A percentile compares a stretch with the other conserved stretches of the same genome.
These are phyloP conservation scores for Backusella westeae DNA, from an alignment of 192 early-diverging fungal species.

Conservation along the genomic window DNA sequence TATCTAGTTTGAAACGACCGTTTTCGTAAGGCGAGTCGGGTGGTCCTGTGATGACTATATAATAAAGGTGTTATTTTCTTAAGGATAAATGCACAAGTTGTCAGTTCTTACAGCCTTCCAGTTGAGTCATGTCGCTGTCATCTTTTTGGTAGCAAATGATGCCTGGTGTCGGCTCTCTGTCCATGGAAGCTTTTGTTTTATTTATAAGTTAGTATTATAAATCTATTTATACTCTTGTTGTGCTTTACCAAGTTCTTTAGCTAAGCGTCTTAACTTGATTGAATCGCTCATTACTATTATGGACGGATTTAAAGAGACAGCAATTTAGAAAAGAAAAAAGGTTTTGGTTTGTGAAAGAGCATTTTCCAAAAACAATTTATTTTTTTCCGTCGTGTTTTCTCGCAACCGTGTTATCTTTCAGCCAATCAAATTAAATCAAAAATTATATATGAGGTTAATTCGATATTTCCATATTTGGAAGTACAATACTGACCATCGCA, in stretches of 20 bases:
- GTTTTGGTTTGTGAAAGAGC: no score
- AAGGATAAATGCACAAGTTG: background rate
- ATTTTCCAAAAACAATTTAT: no score
- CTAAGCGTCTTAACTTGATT: background rate
- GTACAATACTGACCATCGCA: no score
- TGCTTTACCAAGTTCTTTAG: background rate
- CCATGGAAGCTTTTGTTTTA: constrained; percentile 19
- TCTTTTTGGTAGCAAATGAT: constrained; percentile 62
- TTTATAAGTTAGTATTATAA: background rate
- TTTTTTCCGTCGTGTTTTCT: no score
- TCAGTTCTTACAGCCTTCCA: constrained; percentile 50
- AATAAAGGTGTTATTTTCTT: background rate
- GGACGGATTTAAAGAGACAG: background rate
- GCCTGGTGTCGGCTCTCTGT: constrained; percentile 52
- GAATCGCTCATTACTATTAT: background rate
- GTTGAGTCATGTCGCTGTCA: constrained; percentile 49
- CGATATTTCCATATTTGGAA: no score
- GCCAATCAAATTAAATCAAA: no score
- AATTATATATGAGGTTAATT: no score
- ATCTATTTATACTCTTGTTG: background rate
- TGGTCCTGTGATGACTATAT: constrained; percentile 55
- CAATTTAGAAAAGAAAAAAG: background rate
- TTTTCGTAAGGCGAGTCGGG: constrained; percentile 63
- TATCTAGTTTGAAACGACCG: constrained; percentile 63
- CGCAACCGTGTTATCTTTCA: no score